A percentile compares a stretch with the other conserved stretches of the same genome.
phyloP scores from a whole-genome alignment of 139 green algal genomes.

The Picochlorum sp. region DNA sequence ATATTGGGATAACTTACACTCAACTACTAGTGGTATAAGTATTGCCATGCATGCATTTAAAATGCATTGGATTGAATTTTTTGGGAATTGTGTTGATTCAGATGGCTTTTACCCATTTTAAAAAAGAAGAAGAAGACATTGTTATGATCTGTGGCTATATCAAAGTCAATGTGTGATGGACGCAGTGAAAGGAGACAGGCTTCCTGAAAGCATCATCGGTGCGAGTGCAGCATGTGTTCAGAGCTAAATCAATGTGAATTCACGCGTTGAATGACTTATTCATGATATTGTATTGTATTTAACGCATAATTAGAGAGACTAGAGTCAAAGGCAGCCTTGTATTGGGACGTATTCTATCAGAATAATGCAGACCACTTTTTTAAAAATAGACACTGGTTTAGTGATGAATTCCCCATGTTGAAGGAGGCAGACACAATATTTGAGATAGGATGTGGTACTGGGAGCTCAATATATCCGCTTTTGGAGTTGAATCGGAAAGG shows the following conservation, averaged over 20 bases:
- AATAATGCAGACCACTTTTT: conserved; percentile 67
- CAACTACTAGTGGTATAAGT: no score
- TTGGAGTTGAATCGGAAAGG: conserved; percentile 50
- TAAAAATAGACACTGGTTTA: conserved; percentile 79
- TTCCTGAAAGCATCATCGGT: background rate
- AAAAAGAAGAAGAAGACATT: background rate
- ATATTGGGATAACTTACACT: no score
- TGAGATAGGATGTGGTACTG: conserved; percentile 83
- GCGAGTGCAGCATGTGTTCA: background rate
- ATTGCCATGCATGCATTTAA: no score
- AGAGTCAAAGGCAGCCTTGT: conserved; percentile 40
- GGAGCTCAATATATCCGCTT: conserved; percentile 85
- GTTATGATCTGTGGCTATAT: background rate
- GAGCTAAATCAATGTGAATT: no score
- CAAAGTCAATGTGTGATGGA: background rate
- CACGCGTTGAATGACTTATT: background rate
- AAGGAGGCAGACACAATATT: conserved; percentile 17
- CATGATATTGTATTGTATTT: background rate
- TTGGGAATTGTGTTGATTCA: no score
- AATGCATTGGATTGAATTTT: no score
- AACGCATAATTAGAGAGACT: conserved; percentile 28
- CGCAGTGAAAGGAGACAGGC: background rate
- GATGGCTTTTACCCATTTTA: no score
- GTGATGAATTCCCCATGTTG: conserved; percentile 45
- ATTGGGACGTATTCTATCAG: conserved; percentile 81